Base-by-base conservation (phyloP, 345 rosid species). In the Bruguiera parviflora region DNA sequence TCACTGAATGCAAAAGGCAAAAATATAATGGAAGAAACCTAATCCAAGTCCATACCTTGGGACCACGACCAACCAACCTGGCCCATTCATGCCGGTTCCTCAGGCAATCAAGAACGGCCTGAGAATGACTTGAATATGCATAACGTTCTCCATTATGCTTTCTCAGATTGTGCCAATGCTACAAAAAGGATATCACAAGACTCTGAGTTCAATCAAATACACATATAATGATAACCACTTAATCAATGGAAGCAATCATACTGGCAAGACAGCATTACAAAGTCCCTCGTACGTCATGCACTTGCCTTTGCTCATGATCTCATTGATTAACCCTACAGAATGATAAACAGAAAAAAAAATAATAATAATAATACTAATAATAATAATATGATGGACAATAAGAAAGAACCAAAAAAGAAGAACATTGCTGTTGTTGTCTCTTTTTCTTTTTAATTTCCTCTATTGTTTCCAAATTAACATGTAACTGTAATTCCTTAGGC, bases 31-130 rank as follows among this genome's bases (percentile, higher is more conserved):
- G 13, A 58, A 18, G 19, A 47, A 33, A 32, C n/a, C n/a, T 24
- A 62, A 24, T 2, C 8, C 27, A 46, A 15, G 13, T 16, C 6
- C 69, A 58, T 74, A 96, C 99, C 96, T 96, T 96, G 71, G 99
- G 99, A 71, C 97, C 99, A 72, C 98, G 98, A 81, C 92, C 98
- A 71, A 96, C 96, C 80, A 96, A 81, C 67, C 75, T 89, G 80
- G 98, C 90, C 98, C 99, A 96, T 76, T 96, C 98, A 62, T 88
- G 96, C 74, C 98, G 86, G 71, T 96, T 96, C 69, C 99, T 83
- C 74, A 96, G 84, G 78, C 98, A 96, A 81, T 96, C 99, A 60
- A 96, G 97, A 84, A 92, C 99, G 66, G 99, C 99, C 73, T 96
- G 99, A 67, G 94, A 89, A 81, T 84, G 99, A 80, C 95, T 92